A percentile compares a stretch with the other conserved stretches of the same genome.
phyloP scores from a whole-genome alignment of 495 filamentous ascomycete genomes.

The Parmelia sp. region DNA sequence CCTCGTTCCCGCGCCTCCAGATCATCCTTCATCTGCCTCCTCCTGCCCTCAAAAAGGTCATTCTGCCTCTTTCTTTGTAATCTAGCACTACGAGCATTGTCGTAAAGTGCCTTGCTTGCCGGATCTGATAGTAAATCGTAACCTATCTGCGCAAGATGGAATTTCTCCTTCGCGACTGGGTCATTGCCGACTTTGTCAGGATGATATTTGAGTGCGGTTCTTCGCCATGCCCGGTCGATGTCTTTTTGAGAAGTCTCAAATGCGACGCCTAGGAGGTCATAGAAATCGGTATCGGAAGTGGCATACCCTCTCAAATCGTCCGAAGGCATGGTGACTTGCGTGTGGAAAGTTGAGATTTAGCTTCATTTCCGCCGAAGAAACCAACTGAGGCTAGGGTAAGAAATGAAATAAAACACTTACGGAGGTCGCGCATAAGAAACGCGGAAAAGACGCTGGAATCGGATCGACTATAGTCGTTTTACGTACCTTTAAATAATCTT shows the following conservation, averaged over 20 bases:
- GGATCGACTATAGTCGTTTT: no score
- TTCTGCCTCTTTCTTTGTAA: slow-evolving; percentile 55
- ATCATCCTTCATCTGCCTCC: slow-evolving; percentile 71
- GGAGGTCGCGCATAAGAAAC: no score
- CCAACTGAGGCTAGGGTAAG: no score
- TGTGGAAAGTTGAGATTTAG: no score
- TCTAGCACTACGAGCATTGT: slow-evolving; percentile 59
- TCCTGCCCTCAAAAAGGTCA: slow-evolving; percentile 58
- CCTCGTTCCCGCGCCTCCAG: slow-evolving; percentile 56
- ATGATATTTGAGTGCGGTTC: slow-evolving; percentile 82
- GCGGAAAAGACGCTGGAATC: no score
- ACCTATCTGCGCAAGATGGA: slow-evolving; percentile 66
- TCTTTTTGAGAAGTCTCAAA: slow-evolving; percentile 59
- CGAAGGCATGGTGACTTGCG: slow-evolving; percentile 33
- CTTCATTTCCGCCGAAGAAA: no score
- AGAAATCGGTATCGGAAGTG: slow-evolving; percentile 68
- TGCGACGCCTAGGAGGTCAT: slow-evolving; percentile 67
- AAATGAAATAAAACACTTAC: no score
- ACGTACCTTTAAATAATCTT: no score
- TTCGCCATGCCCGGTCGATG: slow-evolving; percentile 81
- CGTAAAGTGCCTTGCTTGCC: slow-evolving; percentile 56
- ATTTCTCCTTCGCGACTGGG: slow-evolving; percentile 57
- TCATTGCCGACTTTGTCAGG: slow-evolving; percentile 70
- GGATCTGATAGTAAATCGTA: slow-evolving; percentile 65
- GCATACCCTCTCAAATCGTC: slow-evolving; percentile 52